Conservation (phyloP, 2,329 filamentous ascomycete genomes). For the Ascochyta clinopodiicola region DNA sequence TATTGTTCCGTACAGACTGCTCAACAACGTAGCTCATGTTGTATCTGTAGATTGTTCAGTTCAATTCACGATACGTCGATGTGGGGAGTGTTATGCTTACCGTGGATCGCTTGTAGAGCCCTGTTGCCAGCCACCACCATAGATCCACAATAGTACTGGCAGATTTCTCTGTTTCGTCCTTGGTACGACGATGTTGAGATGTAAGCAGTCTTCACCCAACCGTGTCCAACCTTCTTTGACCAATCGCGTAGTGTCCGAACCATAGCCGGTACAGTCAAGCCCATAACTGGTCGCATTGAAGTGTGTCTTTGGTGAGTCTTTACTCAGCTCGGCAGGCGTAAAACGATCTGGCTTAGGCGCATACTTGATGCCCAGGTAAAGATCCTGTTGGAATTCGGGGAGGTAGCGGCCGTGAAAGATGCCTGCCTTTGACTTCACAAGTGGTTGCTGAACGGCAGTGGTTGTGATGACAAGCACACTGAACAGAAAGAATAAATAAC, state of each 20-base stretch:
- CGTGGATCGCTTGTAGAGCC: conserved; percentile 42
- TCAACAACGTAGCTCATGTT: conserved; percentile 43
- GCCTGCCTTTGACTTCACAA: conserved; percentile 34
- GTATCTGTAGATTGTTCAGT: conserved; percentile 23
- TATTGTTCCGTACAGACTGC: conserved; percentile 38
- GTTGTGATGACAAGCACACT: neutral
- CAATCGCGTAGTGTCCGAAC: conserved; percentile 32
- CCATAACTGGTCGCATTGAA: conserved; percentile 36
- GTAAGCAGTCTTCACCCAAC: conserved; percentile 54
- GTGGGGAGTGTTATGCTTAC: conserved; percentile 12
- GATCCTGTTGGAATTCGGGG: conserved; percentile 36
- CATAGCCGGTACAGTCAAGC: conserved; percentile 37
- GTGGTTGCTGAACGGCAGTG: conserved; percentile 6
- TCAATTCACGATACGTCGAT: accelerated
- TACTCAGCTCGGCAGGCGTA: conserved; percentile 25
- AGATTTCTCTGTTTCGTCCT: conserved; percentile 24
- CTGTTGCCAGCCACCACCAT: conserved; percentile 44
- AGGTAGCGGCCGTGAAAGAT: conserved; percentile 38
- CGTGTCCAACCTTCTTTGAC: conserved; percentile 32
- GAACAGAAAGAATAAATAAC: neutral
- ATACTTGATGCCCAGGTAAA: conserved; percentile 42
- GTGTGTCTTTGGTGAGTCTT: conserved; percentile 17
- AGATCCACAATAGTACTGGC: conserved; percentile 43
- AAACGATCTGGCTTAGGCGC: conserved; percentile 38
- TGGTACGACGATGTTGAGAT: conserved; percentile 46